Percentiles rank a stretch among this genome's conserved stretches.
Conservation (phyloP, 345 rosid species). For the Salix caprea region DNA sequence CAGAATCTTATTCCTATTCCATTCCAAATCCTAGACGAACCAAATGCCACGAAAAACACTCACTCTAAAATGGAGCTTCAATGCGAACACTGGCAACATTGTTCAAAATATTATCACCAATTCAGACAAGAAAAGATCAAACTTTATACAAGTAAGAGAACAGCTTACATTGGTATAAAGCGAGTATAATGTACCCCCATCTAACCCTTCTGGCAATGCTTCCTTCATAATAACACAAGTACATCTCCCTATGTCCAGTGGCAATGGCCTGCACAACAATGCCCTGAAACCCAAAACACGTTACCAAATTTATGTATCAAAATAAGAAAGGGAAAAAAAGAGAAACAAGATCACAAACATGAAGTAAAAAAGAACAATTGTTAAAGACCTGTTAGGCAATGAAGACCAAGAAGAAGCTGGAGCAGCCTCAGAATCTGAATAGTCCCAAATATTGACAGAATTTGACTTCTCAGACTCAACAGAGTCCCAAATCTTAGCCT, state of each 20-base stretch:
- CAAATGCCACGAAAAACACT: not conserved
- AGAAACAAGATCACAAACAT: not conserved
- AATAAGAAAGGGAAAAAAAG: not conserved
- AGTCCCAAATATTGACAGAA: slow-evolving; percentile 81
- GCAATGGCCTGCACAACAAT: slow-evolving; percentile 76
- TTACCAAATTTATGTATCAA: not conserved
- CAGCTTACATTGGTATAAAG: slow-evolving; percentile 74
- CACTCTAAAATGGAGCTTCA: not conserved
- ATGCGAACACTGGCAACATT: not conserved
- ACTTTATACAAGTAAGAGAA: not conserved
- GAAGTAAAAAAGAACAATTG: not conserved
- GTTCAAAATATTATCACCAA: not conserved
- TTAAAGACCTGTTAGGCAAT: slow-evolving; percentile 64
- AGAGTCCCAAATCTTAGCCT: slow-evolving; percentile 53
- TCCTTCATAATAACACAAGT: slow-evolving; percentile 83
- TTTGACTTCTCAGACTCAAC: slow-evolving; percentile 60
- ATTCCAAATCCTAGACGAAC: not conserved
- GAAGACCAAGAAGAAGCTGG: slow-evolving; percentile 97
- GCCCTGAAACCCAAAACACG: slow-evolving; percentile 43
- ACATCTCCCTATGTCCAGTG: slow-evolving; percentile 82
- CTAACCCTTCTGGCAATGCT: slow-evolving; percentile 43
- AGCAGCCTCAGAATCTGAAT: slow-evolving; percentile 88
- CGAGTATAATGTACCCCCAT: slow-evolving; percentile 59
- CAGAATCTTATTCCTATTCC: not conserved
- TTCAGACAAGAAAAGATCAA: not conserved